A percentile compares a stretch with the other conserved stretches of the same genome.
Evolutionary conservation across 371 early-diverging fungal species (phyloP).

Genomic region (Apophysomyces elegans): DNA sequence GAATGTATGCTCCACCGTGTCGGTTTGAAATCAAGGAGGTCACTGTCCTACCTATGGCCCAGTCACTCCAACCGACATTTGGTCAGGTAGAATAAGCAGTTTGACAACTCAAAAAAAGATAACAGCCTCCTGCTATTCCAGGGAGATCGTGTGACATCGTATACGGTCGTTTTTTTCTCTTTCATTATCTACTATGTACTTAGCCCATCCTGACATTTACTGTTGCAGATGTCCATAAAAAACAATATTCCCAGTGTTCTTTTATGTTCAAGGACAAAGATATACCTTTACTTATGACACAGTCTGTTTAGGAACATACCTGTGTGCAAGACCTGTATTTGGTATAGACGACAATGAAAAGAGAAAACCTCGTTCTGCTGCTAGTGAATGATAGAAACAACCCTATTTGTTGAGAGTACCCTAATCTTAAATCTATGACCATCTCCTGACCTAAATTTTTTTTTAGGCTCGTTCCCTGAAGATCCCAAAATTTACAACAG

Average conservation of each 20-base stretch:
- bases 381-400: background rate
- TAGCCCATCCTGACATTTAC: background rate
- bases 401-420: background rate
- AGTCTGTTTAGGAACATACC: background rate
- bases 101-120: conserved; percentile 7
- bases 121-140: conserved; percentile 28
- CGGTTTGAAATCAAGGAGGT: conserved; percentile 1
- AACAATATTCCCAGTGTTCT: background rate
- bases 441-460: background rate
- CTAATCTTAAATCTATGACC: background rate
- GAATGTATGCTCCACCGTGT: background rate
- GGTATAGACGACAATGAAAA: conserved; percentile 5
- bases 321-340: conserved; percentile 2
- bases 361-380: conserved; percentile 1
- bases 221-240: background rate
- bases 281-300: background rate
- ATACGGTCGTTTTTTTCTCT: background rate
- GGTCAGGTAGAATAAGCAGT: background rate
- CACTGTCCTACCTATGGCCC: background rate
- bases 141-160: conserved; percentile 19
- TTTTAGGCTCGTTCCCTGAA: background rate
- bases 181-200: background rate
- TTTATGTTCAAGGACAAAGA: background rate
- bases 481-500: too few species aligned
- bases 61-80: background rate